These are phyloP conservation scores for Lasiosphaeria ovina DNA, from an alignment of 495 filamentous ascomycete species.

Conservation along the genomic window DNA sequence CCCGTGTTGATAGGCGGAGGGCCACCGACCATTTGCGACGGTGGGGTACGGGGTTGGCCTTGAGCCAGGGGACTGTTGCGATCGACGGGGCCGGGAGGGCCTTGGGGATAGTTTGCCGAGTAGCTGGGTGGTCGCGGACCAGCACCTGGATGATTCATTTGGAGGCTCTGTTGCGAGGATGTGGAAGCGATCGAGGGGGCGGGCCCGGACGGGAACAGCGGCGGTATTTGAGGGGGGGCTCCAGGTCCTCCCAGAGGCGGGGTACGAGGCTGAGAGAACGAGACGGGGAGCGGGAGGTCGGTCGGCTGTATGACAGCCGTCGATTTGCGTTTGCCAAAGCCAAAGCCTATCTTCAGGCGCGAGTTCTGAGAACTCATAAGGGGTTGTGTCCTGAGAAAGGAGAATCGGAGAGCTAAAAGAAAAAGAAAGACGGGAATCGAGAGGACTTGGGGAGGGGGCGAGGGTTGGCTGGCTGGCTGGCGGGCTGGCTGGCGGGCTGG, in stretches of 20 bases:
- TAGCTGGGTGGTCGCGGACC: constrained; percentile 72
- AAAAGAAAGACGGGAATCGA: not conserved
- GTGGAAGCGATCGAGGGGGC: constrained; percentile 43
- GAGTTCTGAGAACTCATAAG: constrained; percentile 64
- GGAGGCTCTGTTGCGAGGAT: constrained; percentile 51
- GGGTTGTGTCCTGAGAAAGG: not conserved
- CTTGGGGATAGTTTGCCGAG: constrained; percentile 54
- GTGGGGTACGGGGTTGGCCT: constrained; percentile 49
- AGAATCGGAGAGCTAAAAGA: constrained; percentile 15
- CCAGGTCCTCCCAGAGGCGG: constrained; percentile 27
- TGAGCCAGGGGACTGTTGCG: constrained; percentile 50
- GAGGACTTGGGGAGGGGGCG: constrained; percentile 12
- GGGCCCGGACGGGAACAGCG: constrained; percentile 42
- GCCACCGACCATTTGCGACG: constrained; percentile 64
- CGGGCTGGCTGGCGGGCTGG: constrained; percentile 20
- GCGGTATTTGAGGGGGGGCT: constrained; percentile 44
- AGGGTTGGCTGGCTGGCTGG: constrained; percentile 18
- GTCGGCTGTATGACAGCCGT: constrained; percentile 45
- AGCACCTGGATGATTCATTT: constrained; percentile 57
- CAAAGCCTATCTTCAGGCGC: constrained; percentile 55
- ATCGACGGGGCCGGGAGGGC: constrained; percentile 53
- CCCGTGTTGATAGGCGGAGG: constrained; percentile 71
- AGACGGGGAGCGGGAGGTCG: constrained; percentile 28
- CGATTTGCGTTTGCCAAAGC: constrained; percentile 56
- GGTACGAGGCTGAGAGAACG: constrained; percentile 33